These are phyloP conservation scores for Talaromyces piceae DNA, from an alignment of 2,329 filamentous ascomycete species.

Conservation along the genomic window DNA sequence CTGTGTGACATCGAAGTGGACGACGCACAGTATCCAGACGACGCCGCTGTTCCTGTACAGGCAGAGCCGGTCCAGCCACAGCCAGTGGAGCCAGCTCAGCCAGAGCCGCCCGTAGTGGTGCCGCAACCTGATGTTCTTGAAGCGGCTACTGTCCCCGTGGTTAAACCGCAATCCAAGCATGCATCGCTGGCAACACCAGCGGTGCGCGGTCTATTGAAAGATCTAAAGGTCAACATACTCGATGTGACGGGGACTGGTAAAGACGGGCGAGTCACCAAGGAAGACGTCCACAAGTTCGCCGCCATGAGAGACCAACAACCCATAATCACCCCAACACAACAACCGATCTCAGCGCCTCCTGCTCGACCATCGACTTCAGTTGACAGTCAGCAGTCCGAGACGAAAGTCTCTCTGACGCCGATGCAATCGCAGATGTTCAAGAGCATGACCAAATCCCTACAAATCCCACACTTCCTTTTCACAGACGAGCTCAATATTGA, in stretches of 20 bases:
- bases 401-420: constrained; percentile 60
- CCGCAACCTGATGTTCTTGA: not conserved
- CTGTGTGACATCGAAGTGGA: constrained; percentile 93
- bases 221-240: constrained; percentile 67
- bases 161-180: constrained; percentile 47
- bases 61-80: constrained; percentile 18
- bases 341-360: not conserved
- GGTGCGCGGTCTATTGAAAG: constrained; percentile 78
- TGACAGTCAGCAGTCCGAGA: constrained; percentile 55
- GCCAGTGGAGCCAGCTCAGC: no score
- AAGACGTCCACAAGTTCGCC: constrained; percentile 73
- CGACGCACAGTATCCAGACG: constrained; percentile 61
- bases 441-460: constrained; percentile 84
- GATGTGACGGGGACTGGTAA: constrained; percentile 78
- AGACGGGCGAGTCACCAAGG: constrained; percentile 85
- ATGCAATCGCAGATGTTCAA: constrained; percentile 95
- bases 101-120: constrained; percentile 2
- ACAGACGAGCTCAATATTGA: constrained; percentile 83
- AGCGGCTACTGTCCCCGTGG: constrained; percentile 12
- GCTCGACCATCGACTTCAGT: constrained; percentile 27
- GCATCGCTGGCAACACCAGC: constrained; percentile 81
- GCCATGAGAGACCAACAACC: constrained; percentile 42
- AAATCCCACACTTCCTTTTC: constrained; percentile 92
- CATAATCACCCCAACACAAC: constrained; percentile 6
- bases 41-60: constrained; percentile 25